Evolutionary conservation across 768 basidiomycete genomes (phyloP).

Genomic region (Collybia sordida): DNA sequence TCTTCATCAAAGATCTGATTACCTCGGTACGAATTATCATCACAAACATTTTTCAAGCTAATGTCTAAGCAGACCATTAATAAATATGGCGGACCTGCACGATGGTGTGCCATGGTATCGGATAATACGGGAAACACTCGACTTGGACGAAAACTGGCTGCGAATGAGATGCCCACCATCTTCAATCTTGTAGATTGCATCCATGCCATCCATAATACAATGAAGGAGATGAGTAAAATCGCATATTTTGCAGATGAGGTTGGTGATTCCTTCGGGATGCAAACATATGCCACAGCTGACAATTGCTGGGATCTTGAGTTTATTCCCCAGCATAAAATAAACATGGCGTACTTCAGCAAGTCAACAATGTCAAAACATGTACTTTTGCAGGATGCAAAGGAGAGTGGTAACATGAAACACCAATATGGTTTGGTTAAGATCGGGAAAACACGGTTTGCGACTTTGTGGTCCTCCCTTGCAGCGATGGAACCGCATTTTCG

Average conservation of each 20-base stretch:
- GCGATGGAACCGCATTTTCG: conserved; percentile 12
- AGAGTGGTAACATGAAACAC: conserved; percentile 3
- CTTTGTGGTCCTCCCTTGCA: conserved; percentile 5
- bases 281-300: background rate
- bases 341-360: background rate
- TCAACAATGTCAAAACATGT: conserved; percentile 1
- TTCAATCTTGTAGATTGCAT: background rate
- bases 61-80: background rate
- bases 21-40: background rate
- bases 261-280: background rate
- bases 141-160: background rate
- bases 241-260: background rate
- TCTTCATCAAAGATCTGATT: background rate
- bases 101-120: background rate
- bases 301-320: background rate
- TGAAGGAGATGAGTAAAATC: conserved; percentile 1
- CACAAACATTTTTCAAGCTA: background rate
- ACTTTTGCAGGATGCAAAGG: conserved; percentile 10
- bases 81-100: background rate
- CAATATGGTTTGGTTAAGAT: conserved; percentile 18
- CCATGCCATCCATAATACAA: background rate
- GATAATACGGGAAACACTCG: background rate
- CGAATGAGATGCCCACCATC: background rate
- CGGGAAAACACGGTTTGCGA: conserved; percentile 23
- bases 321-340: background rate